Evolutionary conservation across 129 eudicot genomes (phyloP).

Genomic region (Calendula officinalis): DNA sequence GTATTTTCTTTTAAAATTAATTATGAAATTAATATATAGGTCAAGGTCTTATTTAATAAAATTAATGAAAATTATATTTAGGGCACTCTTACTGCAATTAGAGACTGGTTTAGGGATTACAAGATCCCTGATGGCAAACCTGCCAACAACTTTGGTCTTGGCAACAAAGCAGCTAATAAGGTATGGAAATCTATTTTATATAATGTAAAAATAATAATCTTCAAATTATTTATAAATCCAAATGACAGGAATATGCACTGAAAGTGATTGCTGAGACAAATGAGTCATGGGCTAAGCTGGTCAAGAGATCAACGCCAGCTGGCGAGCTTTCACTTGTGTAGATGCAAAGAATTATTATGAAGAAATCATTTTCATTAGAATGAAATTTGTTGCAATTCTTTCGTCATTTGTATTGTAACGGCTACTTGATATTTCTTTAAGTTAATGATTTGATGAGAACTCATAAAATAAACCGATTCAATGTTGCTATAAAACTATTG

Average conservation of each 20-base stretch:
- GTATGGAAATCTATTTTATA: conserved; percentile 30
- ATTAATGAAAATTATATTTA: conserved; percentile 22
- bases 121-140: conserved; percentile 99
- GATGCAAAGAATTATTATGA: conserved; percentile 15
- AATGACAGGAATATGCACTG: conserved; percentile 75
- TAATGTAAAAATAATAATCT: not conserved
- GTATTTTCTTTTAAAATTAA: conserved; percentile 39
- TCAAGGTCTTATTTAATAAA: not conserved
- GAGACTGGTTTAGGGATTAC: conserved; percentile 99
- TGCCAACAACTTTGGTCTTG: conserved; percentile 97
- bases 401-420: conserved; percentile 18
- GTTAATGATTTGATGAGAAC: conserved; percentile 17
- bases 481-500: not conserved
- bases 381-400: conserved; percentile 24
- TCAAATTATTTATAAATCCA: not conserved
- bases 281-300: conserved; percentile 90
- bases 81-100: conserved; percentile 97
- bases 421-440: not conserved
- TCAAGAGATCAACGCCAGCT: conserved; percentile 76
- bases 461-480: conserved; percentile 1
- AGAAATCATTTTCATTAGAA: conserved; percentile 20
- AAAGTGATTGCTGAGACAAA: conserved; percentile 83
- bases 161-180: conserved; percentile 93
- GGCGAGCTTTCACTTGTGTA: conserved; percentile 87
- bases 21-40: conserved; percentile 6